phyloP scores from a whole-genome alignment of 495 filamentous ascomycete species.

The Penicillium lividum region DNA sequence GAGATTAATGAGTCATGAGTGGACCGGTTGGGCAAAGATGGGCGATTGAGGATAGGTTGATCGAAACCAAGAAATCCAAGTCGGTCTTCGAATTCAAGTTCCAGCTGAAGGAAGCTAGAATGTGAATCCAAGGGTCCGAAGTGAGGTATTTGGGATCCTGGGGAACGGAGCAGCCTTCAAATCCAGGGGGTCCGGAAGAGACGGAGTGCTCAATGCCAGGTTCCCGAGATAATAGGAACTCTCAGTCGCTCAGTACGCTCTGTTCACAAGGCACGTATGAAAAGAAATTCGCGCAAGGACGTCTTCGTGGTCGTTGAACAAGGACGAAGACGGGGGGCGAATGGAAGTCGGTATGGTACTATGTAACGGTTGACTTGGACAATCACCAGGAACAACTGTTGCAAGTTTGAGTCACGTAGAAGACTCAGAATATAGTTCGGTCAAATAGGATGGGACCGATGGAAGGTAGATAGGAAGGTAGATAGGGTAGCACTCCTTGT shows the following conservation, averaged over 20 bases:
- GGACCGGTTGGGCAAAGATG: constrained; percentile 20
- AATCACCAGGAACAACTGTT: neutral
- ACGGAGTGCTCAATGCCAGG: constrained; percentile 47
- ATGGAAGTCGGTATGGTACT: constrained; percentile 5
- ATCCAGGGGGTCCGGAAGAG: constrained; percentile 37
- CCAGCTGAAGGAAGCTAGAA: constrained; percentile 19
- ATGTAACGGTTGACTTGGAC: neutral
- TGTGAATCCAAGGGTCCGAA: neutral
- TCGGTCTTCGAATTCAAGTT: constrained; percentile 17
- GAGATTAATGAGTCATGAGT: constrained; percentile 44
- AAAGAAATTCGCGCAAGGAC: constrained; percentile 10
- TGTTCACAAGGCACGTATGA: constrained; percentile 23
- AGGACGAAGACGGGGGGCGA: constrained; percentile 13
- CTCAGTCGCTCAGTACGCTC: constrained; percentile 31
- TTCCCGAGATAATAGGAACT: constrained; percentile 31
- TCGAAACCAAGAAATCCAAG: constrained; percentile 10
- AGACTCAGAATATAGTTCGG: neutral
- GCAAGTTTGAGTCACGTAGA: neutral
- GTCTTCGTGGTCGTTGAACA: constrained; percentile 8
- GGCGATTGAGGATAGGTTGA: constrained; percentile 21
- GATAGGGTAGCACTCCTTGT: constrained; percentile 9
- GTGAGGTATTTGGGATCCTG: constrained; percentile 27
- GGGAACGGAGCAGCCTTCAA: constrained; percentile 34
- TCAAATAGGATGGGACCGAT: neutral
- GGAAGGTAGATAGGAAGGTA: neutral